Conservation (phyloP, 2,329 filamentous ascomycete species). For the Alternaria arbusti region DNA sequence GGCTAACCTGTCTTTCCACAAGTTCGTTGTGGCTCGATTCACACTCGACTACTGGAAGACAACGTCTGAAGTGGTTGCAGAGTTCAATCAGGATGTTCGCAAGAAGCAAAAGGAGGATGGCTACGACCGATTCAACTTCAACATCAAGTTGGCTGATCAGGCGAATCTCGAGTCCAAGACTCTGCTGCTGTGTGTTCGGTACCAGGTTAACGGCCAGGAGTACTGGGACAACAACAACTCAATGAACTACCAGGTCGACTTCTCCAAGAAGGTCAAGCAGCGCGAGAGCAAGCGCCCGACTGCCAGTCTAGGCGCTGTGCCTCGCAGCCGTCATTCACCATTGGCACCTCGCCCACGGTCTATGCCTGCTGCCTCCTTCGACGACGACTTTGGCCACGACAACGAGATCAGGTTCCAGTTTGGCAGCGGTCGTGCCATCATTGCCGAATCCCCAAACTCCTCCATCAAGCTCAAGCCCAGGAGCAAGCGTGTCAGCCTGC, state of each 20-base stretch:
- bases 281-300: conserved; percentile 51
- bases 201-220: conserved; percentile 81
- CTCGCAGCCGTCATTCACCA: conserved; percentile 57
- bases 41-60: conserved; percentile 99
- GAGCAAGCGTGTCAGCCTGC: conserved; percentile 66
- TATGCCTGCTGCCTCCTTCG: conserved; percentile 60
- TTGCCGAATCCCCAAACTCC: conserved; percentile 66
- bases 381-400: conserved; percentile 73
- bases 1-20: conserved; percentile 88
- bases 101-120: conserved; percentile 69
- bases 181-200: conserved; percentile 88
- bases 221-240: conserved; percentile 93
- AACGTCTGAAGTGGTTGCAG: conserved; percentile 89
- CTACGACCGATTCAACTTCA: conserved; percentile 91
- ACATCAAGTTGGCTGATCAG: conserved; percentile 88
- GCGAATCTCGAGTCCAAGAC: conserved; percentile 93
- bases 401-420: conserved; percentile 58
- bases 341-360: conserved; percentile 56
- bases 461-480: conserved; percentile 73
- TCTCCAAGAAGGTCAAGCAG: conserved; percentile 76
- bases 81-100: conserved; percentile 80
- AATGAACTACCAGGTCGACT: conserved; percentile 93
- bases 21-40: conserved; percentile 88
- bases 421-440: conserved; percentile 45
- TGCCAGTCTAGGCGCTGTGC: conserved; percentile 60